A percentile compares a stretch with the other conserved stretches of the same genome.
These are phyloP conservation scores for Prototheca wickerhamii DNA, from an alignment of 163 green algal genomes.

Conservation along the genomic window DNA sequence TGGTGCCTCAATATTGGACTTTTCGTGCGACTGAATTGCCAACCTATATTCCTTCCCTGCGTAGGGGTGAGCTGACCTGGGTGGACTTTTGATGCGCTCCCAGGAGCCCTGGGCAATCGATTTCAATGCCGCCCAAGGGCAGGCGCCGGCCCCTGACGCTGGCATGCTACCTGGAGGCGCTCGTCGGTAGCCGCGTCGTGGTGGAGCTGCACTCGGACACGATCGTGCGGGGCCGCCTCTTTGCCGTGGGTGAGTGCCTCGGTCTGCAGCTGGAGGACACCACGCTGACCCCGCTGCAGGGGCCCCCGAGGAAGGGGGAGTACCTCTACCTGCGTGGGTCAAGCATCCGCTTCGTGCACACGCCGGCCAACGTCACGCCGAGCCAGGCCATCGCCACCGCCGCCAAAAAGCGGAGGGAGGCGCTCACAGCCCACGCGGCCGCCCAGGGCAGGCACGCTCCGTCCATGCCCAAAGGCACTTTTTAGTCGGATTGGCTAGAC, in stretches of 20 bases:
- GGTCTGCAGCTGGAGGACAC: constrained; percentile 34
- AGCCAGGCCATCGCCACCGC: constrained; percentile 8
- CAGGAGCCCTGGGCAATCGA: no score
- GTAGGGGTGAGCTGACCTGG: no score
- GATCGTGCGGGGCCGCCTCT: constrained; percentile 39
- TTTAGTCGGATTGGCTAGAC: neutral
- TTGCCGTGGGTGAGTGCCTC: constrained; percentile 40
- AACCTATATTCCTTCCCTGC: no score
- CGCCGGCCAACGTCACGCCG: constrained; percentile 20
- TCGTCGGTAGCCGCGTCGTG: constrained; percentile 41
- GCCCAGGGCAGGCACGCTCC: constrained; percentile 3
- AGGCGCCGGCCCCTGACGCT: constrained; percentile 5
- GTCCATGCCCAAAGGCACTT: constrained; percentile 16
- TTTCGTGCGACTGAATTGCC: no score
- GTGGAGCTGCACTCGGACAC: constrained; percentile 53
- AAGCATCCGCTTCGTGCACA: constrained; percentile 27
- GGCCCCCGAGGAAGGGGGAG: neutral
- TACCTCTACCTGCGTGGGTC: constrained; percentile 17
- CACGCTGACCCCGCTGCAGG: constrained; percentile 18
- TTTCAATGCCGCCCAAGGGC: no score
- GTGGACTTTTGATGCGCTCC: no score
- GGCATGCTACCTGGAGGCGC: constrained; percentile 35
- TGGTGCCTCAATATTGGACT: no score
- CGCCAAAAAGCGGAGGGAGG: constrained; percentile 1
- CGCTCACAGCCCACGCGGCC: constrained; percentile 5